These are phyloP conservation scores for Scheffersomyces parashehatae DNA, from an alignment of 1,139 yeast genomes.

Conservation along the genomic window DNA sequence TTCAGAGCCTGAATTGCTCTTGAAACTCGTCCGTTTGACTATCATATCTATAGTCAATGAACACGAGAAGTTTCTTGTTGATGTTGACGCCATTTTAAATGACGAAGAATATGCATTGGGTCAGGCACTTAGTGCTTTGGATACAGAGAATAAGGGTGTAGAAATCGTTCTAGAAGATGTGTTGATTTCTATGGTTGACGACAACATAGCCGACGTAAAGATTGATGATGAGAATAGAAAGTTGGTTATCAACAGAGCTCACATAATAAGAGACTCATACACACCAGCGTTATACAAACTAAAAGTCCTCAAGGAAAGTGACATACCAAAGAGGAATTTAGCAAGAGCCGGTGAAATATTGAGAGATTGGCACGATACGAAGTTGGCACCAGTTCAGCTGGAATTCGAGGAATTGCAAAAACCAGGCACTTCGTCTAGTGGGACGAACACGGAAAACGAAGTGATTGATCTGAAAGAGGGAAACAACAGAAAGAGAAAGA, in stretches of 20 bases:
- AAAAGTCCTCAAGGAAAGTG: slow-evolving; percentile 22
- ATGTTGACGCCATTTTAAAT: slow-evolving; percentile 13
- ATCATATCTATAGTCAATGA: slow-evolving; percentile 25
- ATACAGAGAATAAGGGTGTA: slow-evolving; percentile 3
- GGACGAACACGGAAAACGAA: too few species aligned
- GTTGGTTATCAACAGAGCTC: slow-evolving; percentile 20
- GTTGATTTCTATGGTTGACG: slow-evolving; percentile 25
- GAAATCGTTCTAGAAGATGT: slow-evolving; percentile 17
- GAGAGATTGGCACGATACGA: slow-evolving; percentile 22
- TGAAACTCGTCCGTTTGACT: slow-evolving; percentile 31
- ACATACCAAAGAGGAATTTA: slow-evolving; percentile 21
- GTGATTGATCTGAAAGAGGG: too few species aligned
- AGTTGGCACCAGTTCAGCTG: slow-evolving; percentile 14
- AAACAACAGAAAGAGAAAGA: slow-evolving; percentile 10
- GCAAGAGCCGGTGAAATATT: slow-evolving; percentile 16
- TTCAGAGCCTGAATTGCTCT: slow-evolving; percentile 12
- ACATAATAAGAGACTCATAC: slow-evolving; percentile 31
- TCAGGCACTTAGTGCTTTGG: slow-evolving; percentile 10
- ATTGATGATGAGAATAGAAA: slow-evolving; percentile 27
- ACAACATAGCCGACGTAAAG: slow-evolving; percentile 23
- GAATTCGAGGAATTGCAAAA: slow-evolving; percentile 5
- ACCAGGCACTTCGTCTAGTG: too few species aligned
- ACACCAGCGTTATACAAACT: slow-evolving; percentile 22
- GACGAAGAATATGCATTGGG: slow-evolving; percentile 22
- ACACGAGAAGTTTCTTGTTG: slow-evolving; percentile 22